Conservation (phyloP, 306 rosid species). For the Fagus crenata region DNA sequence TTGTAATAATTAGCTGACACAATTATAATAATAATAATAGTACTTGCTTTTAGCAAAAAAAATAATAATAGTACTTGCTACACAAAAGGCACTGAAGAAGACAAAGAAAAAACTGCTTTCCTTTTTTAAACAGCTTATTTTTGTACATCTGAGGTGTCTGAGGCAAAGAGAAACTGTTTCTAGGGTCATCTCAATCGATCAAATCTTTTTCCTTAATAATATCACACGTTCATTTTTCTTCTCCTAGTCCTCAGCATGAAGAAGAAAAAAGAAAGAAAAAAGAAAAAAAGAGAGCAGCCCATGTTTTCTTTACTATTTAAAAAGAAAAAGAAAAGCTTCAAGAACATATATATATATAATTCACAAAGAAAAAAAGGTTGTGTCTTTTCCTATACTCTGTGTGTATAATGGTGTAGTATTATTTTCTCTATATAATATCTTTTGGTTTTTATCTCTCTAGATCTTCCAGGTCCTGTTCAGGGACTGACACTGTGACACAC, state of each 20-base stretch:
- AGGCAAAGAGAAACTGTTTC: background rate
- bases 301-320: background rate
- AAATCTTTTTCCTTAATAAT: background rate
- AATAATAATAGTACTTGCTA: background rate
- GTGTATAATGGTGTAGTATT: constrained; percentile 1
- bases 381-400: background rate
- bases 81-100: background rate
- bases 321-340: background rate
- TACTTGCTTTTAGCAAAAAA: background rate
- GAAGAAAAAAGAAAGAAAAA: background rate
- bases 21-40: background rate
- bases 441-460: constrained; percentile 29
- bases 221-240: background rate
- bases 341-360: background rate
- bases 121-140: background rate
- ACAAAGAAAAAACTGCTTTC: constrained; percentile 17
- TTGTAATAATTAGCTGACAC: constrained; percentile 4
- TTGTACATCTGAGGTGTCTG: background rate
- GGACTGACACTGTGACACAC: constrained; percentile 21
- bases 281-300: background rate
- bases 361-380: constrained; percentile 5
- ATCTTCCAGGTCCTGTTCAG: constrained; percentile 25
- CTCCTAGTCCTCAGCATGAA: background rate
- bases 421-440: constrained; percentile 22
- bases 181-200: background rate